Base-by-base conservation (phyloP, 371 early-diverging fungal species). In the Haplosporangium sp. region DNA sequence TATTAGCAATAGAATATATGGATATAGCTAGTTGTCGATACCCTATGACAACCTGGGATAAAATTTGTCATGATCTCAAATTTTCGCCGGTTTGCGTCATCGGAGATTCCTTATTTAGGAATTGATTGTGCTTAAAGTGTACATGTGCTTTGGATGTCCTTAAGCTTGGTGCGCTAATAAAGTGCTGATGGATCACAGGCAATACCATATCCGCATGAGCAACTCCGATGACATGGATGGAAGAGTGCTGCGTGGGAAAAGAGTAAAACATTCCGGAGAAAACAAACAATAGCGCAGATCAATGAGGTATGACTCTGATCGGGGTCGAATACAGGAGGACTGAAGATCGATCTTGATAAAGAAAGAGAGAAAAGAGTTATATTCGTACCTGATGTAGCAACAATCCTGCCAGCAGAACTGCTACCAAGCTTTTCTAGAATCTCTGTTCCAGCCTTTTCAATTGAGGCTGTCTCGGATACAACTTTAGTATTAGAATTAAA, bases 371-470 rank as follows among this genome's bases (percentile, higher is more conserved):
- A n/a, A n/a, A 50, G 7, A 10, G 45, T 4, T 34, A 55, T 34
- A 15, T 11, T 27, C 27, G 27, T 70, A 78, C 78, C 74, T 60
- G 60, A 58, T 15, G 74, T 65, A 15, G 64, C 74, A n/a, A 78
- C 63, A 4, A 73, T 44, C 10, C 34, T 73, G 15, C 78, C 78
- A 2, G 78, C 48, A 7, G 69, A 63, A 8, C 44, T 78, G 57
- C 70, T 73, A 2, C 78, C 78, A 27, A 78, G 67, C 56, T 67
- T 69, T 47, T 73, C 70, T 17, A 73, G 45, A 15, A 78, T 63
- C 5, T 78, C 74, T 20, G 63, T 73, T 60, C 74, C 67, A 58
- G 73, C 37, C 48, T 70, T 78, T 48, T 78, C 78, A 19, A 78
- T 48, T 2, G 52, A 52, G 2, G 55, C 3, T 15, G 27, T 9